Conservation (phyloP, 805 yeast genomes). For the Maudiozyma saulgeensis region DNA sequence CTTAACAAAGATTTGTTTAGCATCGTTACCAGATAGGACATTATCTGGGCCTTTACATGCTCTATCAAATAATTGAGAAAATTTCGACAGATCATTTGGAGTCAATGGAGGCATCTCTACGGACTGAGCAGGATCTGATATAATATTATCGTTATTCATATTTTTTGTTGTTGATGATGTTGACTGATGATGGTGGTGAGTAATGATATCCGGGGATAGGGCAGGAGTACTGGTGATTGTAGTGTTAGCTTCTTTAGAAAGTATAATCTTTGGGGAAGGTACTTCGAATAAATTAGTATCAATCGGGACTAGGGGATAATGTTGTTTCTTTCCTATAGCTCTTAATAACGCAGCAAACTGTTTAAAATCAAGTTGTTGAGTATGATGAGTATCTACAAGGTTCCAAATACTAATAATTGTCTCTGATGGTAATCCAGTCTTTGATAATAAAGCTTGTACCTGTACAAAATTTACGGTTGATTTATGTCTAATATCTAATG, state of each 20-base stretch:
- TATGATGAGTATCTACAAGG: constrained; percentile 70
- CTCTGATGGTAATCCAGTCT: constrained; percentile 71
- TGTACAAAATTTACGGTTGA: constrained; percentile 83
- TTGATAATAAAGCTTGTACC: constrained; percentile 73
- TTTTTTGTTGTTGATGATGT: neutral
- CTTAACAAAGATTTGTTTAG: constrained; percentile 77
- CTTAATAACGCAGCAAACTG: constrained; percentile 84
- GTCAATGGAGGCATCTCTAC: constrained; percentile 37
- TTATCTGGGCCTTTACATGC: constrained; percentile 31
- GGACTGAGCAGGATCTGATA: neutral
- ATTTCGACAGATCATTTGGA: constrained; percentile 50
- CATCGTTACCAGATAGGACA: constrained; percentile 55
- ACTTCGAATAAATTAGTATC: constrained; percentile 32
- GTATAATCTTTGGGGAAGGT: constrained; percentile 11
- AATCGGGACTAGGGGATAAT: constrained; percentile 36
- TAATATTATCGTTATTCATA: neutral
- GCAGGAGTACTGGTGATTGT: neutral
- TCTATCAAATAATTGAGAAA: constrained; percentile 61
- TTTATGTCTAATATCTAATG: constrained; percentile 65
- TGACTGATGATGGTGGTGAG: neutral
- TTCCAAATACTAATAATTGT: constrained; percentile 87
- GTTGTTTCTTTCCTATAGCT: constrained; percentile 82
- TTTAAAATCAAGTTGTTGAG: constrained; percentile 69
- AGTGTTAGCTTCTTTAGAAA: neutral
- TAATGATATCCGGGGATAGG: neutral